Evolutionary conservation across 257 asterid genomes (phyloP).

Genomic region (Forsythia suspensa): DNA sequence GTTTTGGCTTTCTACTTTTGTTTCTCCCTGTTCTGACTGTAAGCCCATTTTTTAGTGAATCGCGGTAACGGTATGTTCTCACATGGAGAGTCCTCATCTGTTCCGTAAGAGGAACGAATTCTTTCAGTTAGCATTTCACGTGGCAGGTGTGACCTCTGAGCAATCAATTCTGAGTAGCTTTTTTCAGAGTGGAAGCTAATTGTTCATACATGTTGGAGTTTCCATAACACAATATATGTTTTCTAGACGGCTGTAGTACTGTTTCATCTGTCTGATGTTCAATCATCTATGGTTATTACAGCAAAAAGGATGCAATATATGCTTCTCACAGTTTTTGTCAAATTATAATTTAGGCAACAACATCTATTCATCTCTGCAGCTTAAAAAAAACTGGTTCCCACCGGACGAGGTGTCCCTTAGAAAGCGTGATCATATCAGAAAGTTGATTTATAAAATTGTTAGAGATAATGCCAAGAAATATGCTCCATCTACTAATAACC

Average conservation of each 20-base stretch:
- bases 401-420: conserved; percentile 77
- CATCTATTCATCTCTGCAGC: conserved; percentile 48
- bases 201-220: neutral
- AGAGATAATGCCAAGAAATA: conserved; percentile 40
- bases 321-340: neutral
- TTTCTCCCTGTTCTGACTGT: conserved; percentile 1
- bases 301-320: neutral
- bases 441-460: conserved; percentile 48
- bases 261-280: neutral
- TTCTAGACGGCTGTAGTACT: neutral
- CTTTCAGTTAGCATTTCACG: neutral
- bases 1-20: conserved; percentile 2
- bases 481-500: conserved; percentile 26
- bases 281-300: neutral
- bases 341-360: neutral
- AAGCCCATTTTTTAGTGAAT: neutral
- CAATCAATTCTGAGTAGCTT: conserved; percentile 5
- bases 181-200: neutral
- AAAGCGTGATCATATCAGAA: conserved; percentile 62
- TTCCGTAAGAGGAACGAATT: neutral
- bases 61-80: neutral
- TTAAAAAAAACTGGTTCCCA: conserved; percentile 66
- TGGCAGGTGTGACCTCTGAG: neutral
- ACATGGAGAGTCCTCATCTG: neutral
- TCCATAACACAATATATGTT: neutral